Base-by-base conservation (phyloP, 164 flowering plant genomes). In the Amborella trichopoda region DNA sequence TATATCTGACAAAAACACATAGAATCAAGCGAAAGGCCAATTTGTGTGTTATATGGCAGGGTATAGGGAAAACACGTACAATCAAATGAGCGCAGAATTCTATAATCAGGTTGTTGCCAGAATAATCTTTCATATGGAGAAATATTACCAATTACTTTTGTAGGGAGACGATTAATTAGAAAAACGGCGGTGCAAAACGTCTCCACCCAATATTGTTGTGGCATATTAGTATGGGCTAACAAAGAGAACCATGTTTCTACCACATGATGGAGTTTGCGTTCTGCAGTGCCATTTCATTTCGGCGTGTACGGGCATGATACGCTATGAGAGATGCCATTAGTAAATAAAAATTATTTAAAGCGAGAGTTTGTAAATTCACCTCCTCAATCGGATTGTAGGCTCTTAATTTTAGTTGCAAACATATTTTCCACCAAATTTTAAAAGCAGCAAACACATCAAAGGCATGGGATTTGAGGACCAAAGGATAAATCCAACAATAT, bases 101-200 rank as follows among this genome's bases (percentile, higher is more conserved):
- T 19, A 10, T 27, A 46, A 17, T 46, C n/a, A 3, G 49, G 25
- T 5, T 4, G 4, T 2, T 6, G 0, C 19, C 28, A 5, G 23
- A 46, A 46, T 8, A 46, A 17, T 3, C 13, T 23, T 46, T 46
- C 36, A 19, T 6, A 27, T 26, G 26, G 51, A 32, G 51, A 32
- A 3, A 21, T 33, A 16, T 12, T 27, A 0, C 11, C 17, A 10
- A 33, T n/a, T 3, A 11, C 16, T 2, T n/a, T n/a, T 3, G 20
- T 48, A 0, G 51, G 41, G 5, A 48, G n/a, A 1, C 41, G 24
- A 5, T 48, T 48, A n/a, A 47, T 47, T 16, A 28, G n/a, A 20
- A 6, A 21, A 30, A 23, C 17, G 16, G 5, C 2, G 12, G 37
- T 46, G 11, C 12, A 4, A 6, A 25, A 25, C 5, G 50, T 12